Conservation (phyloP, 1,139 yeast species). For the Blastobotrys buckinghamii region DNA sequence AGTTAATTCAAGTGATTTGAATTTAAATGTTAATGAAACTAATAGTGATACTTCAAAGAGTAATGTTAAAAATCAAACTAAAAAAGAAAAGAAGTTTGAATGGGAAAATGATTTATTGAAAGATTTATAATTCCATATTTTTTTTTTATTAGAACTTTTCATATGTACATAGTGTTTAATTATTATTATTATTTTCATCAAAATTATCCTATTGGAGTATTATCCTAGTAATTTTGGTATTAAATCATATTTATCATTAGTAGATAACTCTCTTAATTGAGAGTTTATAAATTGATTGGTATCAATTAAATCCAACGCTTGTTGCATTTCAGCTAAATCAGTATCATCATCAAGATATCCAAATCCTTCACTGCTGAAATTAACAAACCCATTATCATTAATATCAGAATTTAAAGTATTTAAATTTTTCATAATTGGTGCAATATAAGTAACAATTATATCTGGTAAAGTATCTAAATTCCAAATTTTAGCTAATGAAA, state of each 20-base stretch:
- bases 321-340: constrained; percentile 8
- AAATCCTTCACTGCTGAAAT: background rate
- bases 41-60: constrained; percentile 9
- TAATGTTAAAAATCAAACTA: constrained; percentile 6
- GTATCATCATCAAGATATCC: background rate
- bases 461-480: background rate
- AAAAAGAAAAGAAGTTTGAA: constrained; percentile 19
- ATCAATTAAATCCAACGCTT: background rate
- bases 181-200: background rate
- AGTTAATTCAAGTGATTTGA: background rate
- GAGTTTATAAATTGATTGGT: background rate
- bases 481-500: background rate
- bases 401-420: background rate
- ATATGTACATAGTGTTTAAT: constrained; percentile 9
- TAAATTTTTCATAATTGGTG: background rate
- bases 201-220: too few species aligned
- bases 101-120: constrained; percentile 27
- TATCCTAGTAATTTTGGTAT: background rate
- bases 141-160: constrained; percentile 6
- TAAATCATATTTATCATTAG: background rate
- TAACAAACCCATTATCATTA: background rate
- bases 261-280: background rate
- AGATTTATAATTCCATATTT: background rate
- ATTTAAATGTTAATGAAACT: background rate
- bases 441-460: background rate